Percentiles rank a stretch among this genome's conserved stretches.
phyloP scores from a whole-genome alignment of 179 eudicot genomes.

The Vitellaria paradoxa region DNA sequence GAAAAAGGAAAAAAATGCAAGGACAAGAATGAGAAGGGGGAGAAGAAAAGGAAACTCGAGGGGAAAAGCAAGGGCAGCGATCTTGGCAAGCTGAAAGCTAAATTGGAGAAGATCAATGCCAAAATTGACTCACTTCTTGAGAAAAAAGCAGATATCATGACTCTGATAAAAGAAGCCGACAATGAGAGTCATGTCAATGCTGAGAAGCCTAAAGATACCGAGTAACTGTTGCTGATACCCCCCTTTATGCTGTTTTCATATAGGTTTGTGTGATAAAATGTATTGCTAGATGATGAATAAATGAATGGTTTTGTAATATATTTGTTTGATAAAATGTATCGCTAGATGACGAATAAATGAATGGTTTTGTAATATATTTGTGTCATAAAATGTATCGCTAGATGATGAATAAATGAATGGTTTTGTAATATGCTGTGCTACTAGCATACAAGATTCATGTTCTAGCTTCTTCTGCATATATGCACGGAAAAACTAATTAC shows the following conservation, averaged over 20 bases:
- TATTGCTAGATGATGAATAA: neutral
- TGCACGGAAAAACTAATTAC: neutral
- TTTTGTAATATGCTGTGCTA: neutral
- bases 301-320: neutral
- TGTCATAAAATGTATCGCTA: neutral
- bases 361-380: neutral
- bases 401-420: neutral
- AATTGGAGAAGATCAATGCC: conserved; percentile 59
- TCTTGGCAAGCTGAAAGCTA: conserved; percentile 53
- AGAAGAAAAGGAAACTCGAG: conserved; percentile 34
- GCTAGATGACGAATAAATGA: neutral
- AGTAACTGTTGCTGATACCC: neutral
- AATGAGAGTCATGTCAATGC: conserved; percentile 34
- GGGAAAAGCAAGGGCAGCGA: conserved; percentile 44
- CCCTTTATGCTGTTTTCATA: neutral
- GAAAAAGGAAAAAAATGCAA: conserved; percentile 34
- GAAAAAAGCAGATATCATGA: conserved; percentile 55
- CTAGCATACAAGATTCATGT: neutral
- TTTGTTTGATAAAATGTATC: neutral
- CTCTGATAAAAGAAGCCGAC: conserved; percentile 54
- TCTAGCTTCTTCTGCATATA: neutral
- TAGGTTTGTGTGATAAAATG: neutral
- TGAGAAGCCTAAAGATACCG: conserved; percentile 34
- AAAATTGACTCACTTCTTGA: conserved; percentile 67
- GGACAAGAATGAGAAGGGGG: conserved; percentile 37